Conservation (phyloP, 192 early-diverging fungal species). For the Backusella morwellensis region DNA sequence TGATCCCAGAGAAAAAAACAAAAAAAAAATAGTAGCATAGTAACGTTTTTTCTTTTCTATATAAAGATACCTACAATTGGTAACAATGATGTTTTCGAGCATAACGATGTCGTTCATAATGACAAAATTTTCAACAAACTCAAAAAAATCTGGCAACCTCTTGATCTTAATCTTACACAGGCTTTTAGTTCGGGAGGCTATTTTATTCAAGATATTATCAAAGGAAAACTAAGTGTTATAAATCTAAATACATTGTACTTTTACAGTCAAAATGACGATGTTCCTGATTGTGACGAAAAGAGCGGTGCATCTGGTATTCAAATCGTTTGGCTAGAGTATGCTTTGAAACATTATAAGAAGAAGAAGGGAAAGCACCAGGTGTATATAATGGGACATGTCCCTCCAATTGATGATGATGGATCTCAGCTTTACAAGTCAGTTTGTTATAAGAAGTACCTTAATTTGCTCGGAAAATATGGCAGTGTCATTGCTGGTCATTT, state of each 20-base stretch:
- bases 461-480: conserved; percentile 35
- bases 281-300: conserved; percentile 27
- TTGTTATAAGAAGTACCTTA: conserved; percentile 27
- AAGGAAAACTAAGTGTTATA: conserved; percentile 18
- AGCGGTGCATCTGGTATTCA: conserved; percentile 23
- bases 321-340: conserved; percentile 29
- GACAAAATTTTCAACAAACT: conserved; percentile 14
- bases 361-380: not conserved
- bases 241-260: conserved; percentile 40
- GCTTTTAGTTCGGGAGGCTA: conserved; percentile 37
- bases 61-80: conserved; percentile 36
- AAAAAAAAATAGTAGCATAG: not conserved
- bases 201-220: conserved; percentile 31
- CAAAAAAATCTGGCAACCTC: conserved; percentile 28
- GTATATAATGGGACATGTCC: conserved; percentile 26
- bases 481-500: conserved; percentile 41
- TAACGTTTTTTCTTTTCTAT: not conserved
- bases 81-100: conserved; percentile 35
- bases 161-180: conserved; percentile 27
- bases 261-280: conserved; percentile 13
- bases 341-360: conserved; percentile 7
- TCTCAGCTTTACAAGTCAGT: conserved; percentile 12
- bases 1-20: not conserved
- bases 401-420: conserved; percentile 26
- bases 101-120: conserved; percentile 24